Evolutionary conservation across 352 stramenopile species (phyloP).

Genomic region (Pythium periplocum): DNA sequence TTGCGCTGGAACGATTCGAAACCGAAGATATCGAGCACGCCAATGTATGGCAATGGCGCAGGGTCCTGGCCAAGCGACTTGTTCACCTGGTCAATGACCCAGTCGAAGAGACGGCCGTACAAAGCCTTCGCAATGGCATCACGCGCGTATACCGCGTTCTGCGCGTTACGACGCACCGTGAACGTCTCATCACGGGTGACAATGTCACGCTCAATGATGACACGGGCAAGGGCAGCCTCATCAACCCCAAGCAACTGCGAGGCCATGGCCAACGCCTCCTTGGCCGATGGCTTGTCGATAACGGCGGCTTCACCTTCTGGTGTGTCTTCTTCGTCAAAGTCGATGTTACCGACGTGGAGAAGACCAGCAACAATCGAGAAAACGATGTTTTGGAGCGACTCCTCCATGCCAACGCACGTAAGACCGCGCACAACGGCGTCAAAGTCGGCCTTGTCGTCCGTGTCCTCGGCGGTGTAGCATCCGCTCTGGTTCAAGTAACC

Average conservation of each 20-base stretch:
- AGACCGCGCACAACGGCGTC: conserved; percentile 63
- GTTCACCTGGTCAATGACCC: conserved; percentile 92
- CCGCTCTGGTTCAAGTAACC: conserved; percentile 93
- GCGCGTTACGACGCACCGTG: conserved; percentile 71
- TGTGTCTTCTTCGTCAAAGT: conserved; percentile 90
- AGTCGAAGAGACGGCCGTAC: conserved; percentile 91
- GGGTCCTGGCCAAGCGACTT: conserved; percentile 75
- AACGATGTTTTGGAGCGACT: conserved; percentile 69
- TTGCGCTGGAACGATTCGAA: conserved; percentile 90
- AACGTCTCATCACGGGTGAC: conserved; percentile 81
- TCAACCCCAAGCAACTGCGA: conserved; percentile 67
- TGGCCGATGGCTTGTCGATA: conserved; percentile 66
- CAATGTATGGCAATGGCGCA: conserved; percentile 80
- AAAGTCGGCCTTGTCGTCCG: conserved; percentile 87
- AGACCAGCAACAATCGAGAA: conserved; percentile 92
- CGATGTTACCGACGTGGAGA: conserved; percentile 95
- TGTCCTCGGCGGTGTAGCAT: conserved; percentile 90
- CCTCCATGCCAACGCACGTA: conserved; percentile 72
- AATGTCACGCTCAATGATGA: conserved; percentile 88
- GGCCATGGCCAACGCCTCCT: conserved; percentile 45
- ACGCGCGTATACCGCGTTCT: conserved; percentile 83
- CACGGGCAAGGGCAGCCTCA: conserved; percentile 50
- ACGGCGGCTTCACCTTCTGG: conserved; percentile 69
- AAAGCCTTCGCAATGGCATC: conserved; percentile 93
- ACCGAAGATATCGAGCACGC: conserved; percentile 90